Evolutionary conservation across 441 rosid genomes (phyloP).

Genomic region (Melastoma candidum): DNA sequence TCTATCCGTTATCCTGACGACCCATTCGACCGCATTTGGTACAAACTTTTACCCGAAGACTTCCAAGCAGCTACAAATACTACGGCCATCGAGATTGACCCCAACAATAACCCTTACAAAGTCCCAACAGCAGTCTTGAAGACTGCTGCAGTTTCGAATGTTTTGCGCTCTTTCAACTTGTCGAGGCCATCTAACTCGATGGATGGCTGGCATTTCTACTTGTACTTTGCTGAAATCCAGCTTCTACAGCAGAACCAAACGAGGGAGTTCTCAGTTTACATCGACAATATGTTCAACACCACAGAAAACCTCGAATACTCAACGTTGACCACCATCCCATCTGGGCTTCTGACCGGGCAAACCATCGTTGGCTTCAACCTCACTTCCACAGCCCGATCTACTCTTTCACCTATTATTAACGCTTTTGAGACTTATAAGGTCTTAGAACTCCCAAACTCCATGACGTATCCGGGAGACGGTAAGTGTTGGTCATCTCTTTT

Average conservation of each 20-base stretch:
- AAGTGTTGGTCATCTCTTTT: slow-evolving; percentile 2
- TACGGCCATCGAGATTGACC: background rate
- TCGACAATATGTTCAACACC: too few species aligned
- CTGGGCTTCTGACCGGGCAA: too few species aligned
- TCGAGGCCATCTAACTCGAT: slow-evolving; percentile 16
- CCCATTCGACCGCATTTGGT: too few species aligned
- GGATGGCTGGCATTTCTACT: slow-evolving; percentile 16
- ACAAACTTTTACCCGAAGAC: background rate
- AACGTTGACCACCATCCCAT: too few species aligned
- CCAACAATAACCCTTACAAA: slow-evolving; percentile 9
- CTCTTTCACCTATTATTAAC: slow-evolving; percentile 5
- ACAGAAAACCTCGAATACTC: too few species aligned
- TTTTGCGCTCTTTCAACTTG: slow-evolving; percentile 9
- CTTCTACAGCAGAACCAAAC: slow-evolving; percentile 14
- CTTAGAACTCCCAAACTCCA: slow-evolving; percentile 17
- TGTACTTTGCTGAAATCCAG: slow-evolving; percentile 33
- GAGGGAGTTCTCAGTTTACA: background rate
- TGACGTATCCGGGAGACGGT: slow-evolving; percentile 32
- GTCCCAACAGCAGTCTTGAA: slow-evolving; percentile 20
- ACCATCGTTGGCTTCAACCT: too few species aligned
- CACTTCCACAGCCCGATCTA: too few species aligned
- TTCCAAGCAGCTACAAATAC: slow-evolving; percentile 3
- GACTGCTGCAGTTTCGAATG: slow-evolving; percentile 21
- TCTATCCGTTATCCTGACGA: too few species aligned
- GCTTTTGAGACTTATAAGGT: slow-evolving; percentile 24